A percentile compares a stretch with the other conserved stretches of the same genome.
Conservation (phyloP, 1,284 basidiomycete species). For the Moesziomyces sp. region DNA sequence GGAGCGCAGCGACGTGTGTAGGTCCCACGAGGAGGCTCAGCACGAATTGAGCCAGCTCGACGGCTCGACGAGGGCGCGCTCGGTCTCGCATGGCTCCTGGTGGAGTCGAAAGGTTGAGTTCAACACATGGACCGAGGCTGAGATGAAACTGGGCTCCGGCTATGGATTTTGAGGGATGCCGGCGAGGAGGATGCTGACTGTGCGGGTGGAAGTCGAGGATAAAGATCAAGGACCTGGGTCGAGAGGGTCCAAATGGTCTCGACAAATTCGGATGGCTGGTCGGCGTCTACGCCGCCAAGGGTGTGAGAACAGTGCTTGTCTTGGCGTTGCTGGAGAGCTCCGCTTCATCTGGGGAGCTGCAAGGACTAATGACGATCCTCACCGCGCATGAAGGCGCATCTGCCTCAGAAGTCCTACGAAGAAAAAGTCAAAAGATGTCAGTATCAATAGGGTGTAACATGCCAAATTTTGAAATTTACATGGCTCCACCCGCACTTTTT, state of each 20-base stretch:
- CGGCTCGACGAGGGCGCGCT: constrained; percentile 2
- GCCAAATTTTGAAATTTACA: no score
- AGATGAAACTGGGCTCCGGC: background rate
- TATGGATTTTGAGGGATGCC: no score
- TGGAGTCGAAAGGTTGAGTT: background rate
- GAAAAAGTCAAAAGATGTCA: no score
- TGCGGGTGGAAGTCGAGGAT: background rate
- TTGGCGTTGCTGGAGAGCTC: no score
- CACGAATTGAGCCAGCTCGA: constrained; percentile 11
- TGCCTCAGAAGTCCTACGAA: no score
- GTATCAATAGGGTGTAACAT: no score
- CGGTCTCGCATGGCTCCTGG: constrained; percentile 14
- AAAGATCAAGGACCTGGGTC: background rate
- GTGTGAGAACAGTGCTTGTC: no score
- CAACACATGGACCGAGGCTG: constrained; percentile 1
- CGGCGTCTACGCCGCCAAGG: background rate
- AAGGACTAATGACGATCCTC: no score
- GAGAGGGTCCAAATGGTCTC: background rate
- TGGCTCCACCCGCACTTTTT: background rate
- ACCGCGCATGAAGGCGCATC: background rate
- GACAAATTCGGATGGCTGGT: background rate
- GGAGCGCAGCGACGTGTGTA: constrained; percentile 23
- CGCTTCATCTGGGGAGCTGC: no score
- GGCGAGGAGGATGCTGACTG: background rate
- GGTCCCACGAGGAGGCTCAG: constrained; percentile 17